phyloP scores from a whole-genome alignment of 805 yeast species.

The Yarrowia osloensis region DNA sequence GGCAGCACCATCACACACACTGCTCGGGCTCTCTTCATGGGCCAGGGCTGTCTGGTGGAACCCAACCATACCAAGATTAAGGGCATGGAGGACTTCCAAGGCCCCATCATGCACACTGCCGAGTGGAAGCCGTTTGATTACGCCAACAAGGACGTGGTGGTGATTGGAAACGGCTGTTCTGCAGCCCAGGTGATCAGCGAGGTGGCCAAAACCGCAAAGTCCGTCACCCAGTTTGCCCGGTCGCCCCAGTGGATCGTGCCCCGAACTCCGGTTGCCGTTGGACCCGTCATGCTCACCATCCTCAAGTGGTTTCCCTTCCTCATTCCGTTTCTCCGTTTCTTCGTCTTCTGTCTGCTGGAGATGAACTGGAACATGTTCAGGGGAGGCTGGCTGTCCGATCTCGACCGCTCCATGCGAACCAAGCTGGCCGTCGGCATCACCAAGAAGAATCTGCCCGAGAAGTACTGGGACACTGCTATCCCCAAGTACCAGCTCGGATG shows the following conservation, averaged over 20 bases:
- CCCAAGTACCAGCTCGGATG: conserved; percentile 34
- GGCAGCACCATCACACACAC: conserved; percentile 29
- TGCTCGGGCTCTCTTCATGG: conserved; percentile 29
- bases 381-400: conserved; percentile 15
- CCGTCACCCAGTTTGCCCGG: conserved; percentile 34
- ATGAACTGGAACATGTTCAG: conserved; percentile 31
- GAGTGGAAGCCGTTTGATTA: conserved; percentile 32
- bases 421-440: background rate
- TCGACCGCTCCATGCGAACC: background rate
- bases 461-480: conserved; percentile 8
- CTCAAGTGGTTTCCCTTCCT: conserved; percentile 11
- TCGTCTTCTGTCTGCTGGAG: conserved; percentile 30
- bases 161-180: conserved; percentile 33
- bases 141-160: conserved; percentile 31
- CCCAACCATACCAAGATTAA: conserved; percentile 31
- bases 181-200: conserved; percentile 32
- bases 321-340: conserved; percentile 23
- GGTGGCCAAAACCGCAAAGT: conserved; percentile 21
- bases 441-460: background rate
- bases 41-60: conserved; percentile 32
- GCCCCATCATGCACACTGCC: conserved; percentile 33
- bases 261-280: conserved; percentile 3
- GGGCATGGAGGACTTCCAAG: conserved; percentile 34
- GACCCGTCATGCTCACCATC: background rate
- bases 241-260: conserved; percentile 34